A percentile compares a stretch with the other conserved stretches of the same genome.
Conservation (phyloP, 768 basidiomycete species). For the Serendipita sp. region DNA sequence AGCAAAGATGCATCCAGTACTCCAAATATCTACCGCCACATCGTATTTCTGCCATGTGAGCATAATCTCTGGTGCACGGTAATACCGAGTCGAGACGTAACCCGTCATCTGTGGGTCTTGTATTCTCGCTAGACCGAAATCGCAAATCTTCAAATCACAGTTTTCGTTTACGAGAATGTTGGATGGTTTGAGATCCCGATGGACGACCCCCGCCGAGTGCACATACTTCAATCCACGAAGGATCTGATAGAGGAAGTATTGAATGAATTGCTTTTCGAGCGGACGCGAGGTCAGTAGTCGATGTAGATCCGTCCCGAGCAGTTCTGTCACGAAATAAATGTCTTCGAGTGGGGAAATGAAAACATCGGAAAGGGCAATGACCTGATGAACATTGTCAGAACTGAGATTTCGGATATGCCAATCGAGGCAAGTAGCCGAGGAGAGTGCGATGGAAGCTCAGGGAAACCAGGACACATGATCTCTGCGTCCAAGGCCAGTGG, state of each 20-base stretch:
- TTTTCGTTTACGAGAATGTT: conserved; percentile 99
- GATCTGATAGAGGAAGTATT: conserved; percentile 99
- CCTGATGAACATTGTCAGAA: conserved; percentile 29
- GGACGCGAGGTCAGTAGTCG: conserved; percentile 91
- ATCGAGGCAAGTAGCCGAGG: background rate
- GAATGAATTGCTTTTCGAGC: conserved; percentile 98
- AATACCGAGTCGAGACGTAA: conserved; percentile 97
- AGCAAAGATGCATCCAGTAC: conserved; percentile 97
- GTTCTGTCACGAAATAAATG: conserved; percentile 94
- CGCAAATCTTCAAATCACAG: conserved; percentile 99
- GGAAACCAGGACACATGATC: background rate
- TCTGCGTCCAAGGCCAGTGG: background rate
- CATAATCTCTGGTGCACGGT: conserved; percentile 99
- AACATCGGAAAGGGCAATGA: conserved; percentile 96
- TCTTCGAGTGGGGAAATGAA: conserved; percentile 99
- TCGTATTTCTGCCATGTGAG: conserved; percentile 99
- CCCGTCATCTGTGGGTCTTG: conserved; percentile 99
- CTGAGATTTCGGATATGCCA: background rate
- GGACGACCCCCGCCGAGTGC: conserved; percentile 96
- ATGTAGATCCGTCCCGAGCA: conserved; percentile 95
- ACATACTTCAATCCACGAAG: conserved; percentile 98
- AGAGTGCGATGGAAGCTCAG: background rate
- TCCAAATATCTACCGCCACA: conserved; percentile 99
- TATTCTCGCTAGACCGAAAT: conserved; percentile 95
- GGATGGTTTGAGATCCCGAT: conserved; percentile 96